Percentiles rank a stretch among this genome's conserved stretches.
These are phyloP conservation scores for Porphyra umbilicalis DNA, from an alignment of 31 red algal species.

Conservation along the genomic window DNA sequence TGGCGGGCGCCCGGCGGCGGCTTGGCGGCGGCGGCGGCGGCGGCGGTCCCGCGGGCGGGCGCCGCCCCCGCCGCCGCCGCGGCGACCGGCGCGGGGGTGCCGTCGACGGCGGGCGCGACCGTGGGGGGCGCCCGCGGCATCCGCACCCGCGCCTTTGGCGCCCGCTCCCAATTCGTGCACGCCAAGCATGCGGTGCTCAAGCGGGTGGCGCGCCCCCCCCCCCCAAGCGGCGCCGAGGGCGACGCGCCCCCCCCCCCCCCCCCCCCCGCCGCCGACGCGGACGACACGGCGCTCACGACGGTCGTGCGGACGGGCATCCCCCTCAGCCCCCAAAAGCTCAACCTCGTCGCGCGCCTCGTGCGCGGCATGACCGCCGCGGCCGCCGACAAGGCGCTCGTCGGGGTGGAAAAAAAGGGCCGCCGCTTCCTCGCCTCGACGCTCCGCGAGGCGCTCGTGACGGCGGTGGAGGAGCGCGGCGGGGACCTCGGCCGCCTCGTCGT, in stretches of 20 bases:
- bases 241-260: not conserved
- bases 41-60: not conserved
- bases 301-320: conserved; percentile 21
- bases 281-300: not conserved
- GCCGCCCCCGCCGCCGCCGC: not conserved
- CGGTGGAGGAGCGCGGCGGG: conserved; percentile 32
- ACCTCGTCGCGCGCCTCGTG: conserved; percentile 78
- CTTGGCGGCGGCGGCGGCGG: too few species aligned
- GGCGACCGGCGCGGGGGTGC: too few species aligned
- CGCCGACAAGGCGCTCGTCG: conserved; percentile 59
- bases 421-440: conserved; percentile 26
- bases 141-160: not conserved
- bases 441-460: conserved; percentile 35
- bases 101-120: too few species aligned
- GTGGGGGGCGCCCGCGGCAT: not conserved
- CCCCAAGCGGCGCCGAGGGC: not conserved
- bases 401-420: conserved; percentile 62
- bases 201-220: not conserved
- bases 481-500: conserved; percentile 26
- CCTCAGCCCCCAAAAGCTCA: conserved; percentile 70
- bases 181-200: not conserved
- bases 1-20: not conserved
- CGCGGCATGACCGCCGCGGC: conserved; percentile 45
- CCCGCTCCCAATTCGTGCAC: not conserved
- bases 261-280: not conserved